phyloP scores from a whole-genome alignment of 2,329 filamentous ascomycete species.

The Cladosporium austrohemisphaericum region DNA sequence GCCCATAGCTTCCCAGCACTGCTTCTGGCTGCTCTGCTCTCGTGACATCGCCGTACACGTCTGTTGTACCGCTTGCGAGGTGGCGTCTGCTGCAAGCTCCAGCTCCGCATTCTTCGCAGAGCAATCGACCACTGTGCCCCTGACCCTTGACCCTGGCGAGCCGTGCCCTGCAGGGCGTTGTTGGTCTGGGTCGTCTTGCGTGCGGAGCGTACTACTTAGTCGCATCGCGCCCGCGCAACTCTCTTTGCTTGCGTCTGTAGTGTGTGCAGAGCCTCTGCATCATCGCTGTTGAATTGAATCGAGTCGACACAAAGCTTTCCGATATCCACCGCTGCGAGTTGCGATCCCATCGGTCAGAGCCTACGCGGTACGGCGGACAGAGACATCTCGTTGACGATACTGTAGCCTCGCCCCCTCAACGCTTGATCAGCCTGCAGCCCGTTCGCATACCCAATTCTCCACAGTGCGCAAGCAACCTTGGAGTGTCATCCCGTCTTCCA shows the following conservation, averaged over 20 bases:
- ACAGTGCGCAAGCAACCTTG: conserved; percentile 1
- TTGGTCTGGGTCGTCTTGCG: conserved; percentile 9
- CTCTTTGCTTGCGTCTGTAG: conserved; percentile 4
- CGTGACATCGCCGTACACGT: conserved; percentile 13
- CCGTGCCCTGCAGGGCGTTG: conserved; percentile 10
- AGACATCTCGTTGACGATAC: not conserved
- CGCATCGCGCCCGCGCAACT: conserved; percentile 15
- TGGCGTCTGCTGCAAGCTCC: conserved; percentile 12
- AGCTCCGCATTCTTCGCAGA: conserved; percentile 16
- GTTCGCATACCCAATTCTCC: conserved; percentile 8
- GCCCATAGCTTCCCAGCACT: conserved; percentile 10
- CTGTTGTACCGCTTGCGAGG: conserved; percentile 13
- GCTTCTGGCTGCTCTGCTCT: conserved; percentile 13
- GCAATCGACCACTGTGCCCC: conserved; percentile 7
- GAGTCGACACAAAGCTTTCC: not conserved
- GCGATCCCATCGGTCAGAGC: not conserved
- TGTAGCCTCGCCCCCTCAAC: conserved; percentile 1
- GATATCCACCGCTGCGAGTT: not conserved
- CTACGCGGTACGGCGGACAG: not conserved
- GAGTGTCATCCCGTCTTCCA: not conserved
- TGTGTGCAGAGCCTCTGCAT: conserved; percentile 6
- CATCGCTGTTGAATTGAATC: not conserved
- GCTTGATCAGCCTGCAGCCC: conserved; percentile 14
- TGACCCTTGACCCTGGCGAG: conserved; percentile 13
- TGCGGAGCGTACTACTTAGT: conserved; percentile 15